Evolutionary conservation across 2,329 filamentous ascomycete species (phyloP).

Genomic region (Phaeoacremonium minimum): DNA sequence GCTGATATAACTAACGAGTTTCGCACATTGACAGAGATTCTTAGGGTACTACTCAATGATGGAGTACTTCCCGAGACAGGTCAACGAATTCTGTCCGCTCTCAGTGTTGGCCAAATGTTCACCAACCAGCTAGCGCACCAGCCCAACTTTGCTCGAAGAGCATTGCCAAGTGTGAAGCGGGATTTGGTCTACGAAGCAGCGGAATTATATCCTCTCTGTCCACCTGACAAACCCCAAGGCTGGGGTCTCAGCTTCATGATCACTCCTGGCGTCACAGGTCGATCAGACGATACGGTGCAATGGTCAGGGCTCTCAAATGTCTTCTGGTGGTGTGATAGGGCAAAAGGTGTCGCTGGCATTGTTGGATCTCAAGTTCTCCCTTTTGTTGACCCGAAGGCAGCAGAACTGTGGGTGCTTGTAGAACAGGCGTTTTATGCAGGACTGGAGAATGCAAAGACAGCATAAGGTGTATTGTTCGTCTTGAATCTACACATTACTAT

Average conservation of each 20-base stretch:
- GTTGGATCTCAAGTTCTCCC: slow-evolving; percentile 46
- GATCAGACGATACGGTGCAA: slow-evolving; percentile 42
- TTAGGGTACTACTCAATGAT: slow-evolving; percentile 60
- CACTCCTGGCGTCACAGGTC: slow-evolving; percentile 44
- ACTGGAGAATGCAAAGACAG: background rate
- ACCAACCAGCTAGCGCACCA: slow-evolving; percentile 55
- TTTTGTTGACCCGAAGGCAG: slow-evolving; percentile 31
- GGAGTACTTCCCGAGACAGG: slow-evolving; percentile 56
- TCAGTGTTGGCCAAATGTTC: slow-evolving; percentile 62
- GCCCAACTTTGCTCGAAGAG: slow-evolving; percentile 45
- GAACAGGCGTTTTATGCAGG: background rate
- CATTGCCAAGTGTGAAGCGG: slow-evolving; percentile 40
- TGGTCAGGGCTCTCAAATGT: slow-evolving; percentile 59
- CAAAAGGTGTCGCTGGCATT: slow-evolving; percentile 52
- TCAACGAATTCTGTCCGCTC: slow-evolving; percentile 44
- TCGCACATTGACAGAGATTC: slow-evolving; percentile 37
- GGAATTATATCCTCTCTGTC: slow-evolving; percentile 43
- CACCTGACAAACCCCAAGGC: slow-evolving; percentile 49
- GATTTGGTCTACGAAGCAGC: slow-evolving; percentile 39
- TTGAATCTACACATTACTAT: too few relatives aligned
- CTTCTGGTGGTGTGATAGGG: slow-evolving; percentile 60
- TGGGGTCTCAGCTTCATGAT: slow-evolving; percentile 61
- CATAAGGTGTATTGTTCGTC: too few relatives aligned
- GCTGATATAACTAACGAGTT: background rate
- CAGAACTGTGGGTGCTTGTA: background rate